Evolutionary conservation across 345 rosid species (phyloP).

Genomic region (Raphanus sativus): DNA sequence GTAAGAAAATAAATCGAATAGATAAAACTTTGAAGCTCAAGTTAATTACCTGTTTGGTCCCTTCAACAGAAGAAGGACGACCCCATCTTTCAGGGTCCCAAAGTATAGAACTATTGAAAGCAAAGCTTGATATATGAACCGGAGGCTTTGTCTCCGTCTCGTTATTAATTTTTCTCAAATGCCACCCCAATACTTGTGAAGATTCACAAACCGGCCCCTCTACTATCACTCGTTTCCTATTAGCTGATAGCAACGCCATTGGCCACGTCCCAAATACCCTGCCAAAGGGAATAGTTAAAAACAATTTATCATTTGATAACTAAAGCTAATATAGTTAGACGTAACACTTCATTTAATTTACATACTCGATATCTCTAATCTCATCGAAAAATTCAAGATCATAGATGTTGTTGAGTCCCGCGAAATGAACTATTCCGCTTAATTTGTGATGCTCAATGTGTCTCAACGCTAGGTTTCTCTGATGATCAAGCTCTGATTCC

Average conservation of each 20-base stretch:
- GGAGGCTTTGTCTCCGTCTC: slow-evolving; percentile 51
- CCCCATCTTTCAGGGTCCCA: slow-evolving; percentile 97
- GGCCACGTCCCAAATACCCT: slow-evolving; percentile 96
- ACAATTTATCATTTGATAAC: neutral
- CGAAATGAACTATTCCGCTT: slow-evolving; percentile 82
- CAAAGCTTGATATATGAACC: slow-evolving; percentile 65
- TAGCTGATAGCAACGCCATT: slow-evolving; percentile 63
- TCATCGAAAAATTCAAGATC: slow-evolving; percentile 81
- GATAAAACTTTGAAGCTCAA: neutral
- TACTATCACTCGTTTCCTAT: slow-evolving; percentile 59
- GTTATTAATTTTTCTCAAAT: slow-evolving; percentile 54
- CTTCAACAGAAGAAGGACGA: slow-evolving; percentile 66
- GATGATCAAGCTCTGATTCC: slow-evolving; percentile 65
- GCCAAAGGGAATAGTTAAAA: neutral
- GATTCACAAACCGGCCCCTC: slow-evolving; percentile 89
- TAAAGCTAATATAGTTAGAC: neutral
- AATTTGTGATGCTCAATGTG: slow-evolving; percentile 78
- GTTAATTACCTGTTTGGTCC: slow-evolving; percentile 57
- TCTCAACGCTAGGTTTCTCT: slow-evolving; percentile 71
- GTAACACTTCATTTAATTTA: neutral
- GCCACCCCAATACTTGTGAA: slow-evolving; percentile 90
- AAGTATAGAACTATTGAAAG: slow-evolving; percentile 74
- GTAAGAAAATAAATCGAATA: neutral
- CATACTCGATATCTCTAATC: slow-evolving; percentile 82
- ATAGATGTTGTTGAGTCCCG: slow-evolving; percentile 68